These are phyloP conservation scores for Suillus occidentalis DNA, from an alignment of 768 basidiomycete genomes.

Conservation along the genomic window DNA sequence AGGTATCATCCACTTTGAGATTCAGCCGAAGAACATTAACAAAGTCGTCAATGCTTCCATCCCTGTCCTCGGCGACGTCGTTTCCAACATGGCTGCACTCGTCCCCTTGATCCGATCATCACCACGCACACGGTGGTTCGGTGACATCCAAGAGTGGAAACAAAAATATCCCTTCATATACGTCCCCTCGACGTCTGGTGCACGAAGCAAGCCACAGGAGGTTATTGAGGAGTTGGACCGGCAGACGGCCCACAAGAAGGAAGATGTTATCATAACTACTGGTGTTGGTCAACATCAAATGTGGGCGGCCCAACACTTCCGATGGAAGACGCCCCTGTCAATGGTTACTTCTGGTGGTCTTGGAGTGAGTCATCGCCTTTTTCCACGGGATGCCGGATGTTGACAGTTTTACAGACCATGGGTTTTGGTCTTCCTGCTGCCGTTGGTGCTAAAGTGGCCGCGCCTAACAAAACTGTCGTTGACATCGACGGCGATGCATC, in stretches of 20 bases:
- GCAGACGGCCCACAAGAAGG: slow-evolving; percentile 78
- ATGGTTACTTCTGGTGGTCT: slow-evolving; percentile 95
- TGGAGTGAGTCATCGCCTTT: slow-evolving; percentile 60
- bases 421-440: slow-evolving; percentile 94
- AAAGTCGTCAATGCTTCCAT: slow-evolving; percentile 96
- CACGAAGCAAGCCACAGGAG: slow-evolving; percentile 92
- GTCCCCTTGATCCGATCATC: slow-evolving; percentile 72
- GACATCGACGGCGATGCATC: slow-evolving; percentile 98
- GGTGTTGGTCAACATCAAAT: slow-evolving; percentile 99
- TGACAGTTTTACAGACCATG: slow-evolving; percentile 70
- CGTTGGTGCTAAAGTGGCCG: slow-evolving; percentile 96
- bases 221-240: slow-evolving; percentile 90
- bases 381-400: background rate
- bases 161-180: slow-evolving; percentile 87
- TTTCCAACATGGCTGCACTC: slow-evolving; percentile 75
- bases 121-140: slow-evolving; percentile 79
- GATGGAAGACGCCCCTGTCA: slow-evolving; percentile 85
- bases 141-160: slow-evolving; percentile 85
- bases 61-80: slow-evolving; percentile 92
- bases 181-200: slow-evolving; percentile 50
- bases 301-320: slow-evolving; percentile 96
- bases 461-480: slow-evolving; percentile 88
- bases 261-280: slow-evolving; percentile 84
- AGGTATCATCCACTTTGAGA: slow-evolving; percentile 99
- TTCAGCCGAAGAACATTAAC: slow-evolving; percentile 98